Evolutionary conservation across 257 asterid species (phyloP), one percentile per base, ranked within the genome.

Genomic region (Thymus quinquecostatus): DNA sequence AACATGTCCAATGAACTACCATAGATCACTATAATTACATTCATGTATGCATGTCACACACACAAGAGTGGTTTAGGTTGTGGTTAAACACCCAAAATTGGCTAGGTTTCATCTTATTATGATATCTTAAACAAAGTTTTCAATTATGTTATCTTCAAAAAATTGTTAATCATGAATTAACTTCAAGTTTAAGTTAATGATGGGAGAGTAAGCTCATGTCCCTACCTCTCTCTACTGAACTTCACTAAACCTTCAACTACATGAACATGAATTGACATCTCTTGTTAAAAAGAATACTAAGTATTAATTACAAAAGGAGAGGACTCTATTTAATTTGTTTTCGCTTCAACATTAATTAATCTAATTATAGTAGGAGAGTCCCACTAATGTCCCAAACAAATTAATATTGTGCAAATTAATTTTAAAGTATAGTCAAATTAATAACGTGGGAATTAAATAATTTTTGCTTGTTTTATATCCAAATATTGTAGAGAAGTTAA

Each of bases 131-230:
- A 75, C 69, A 66, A 71, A 61, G 68, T 45, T 62, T 21, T 55
- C 32, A 71, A 75, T 80, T 60, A 75, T 79, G 76, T 60, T 80
- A 71, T 47, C 78, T 61, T 80, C 28, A 75, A 27, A 71, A 75
- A 51, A 60, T 14, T 53, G 41, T 75, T 75, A 79, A 79, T 71
- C 72, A 80, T 80, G 36, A 76, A 75, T 63, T 38, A 80, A 76
- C 81, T 80, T 75, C 76, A 68, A 64, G 50, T 71, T 80, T 53
- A 80, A 80, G 84, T 72, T 76, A 80, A 80, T 75, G 73, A 80
- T 80, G 69, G 49, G 4, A 44, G 9, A 5, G 30, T 10, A 32
- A 5, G 51, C 33, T 12, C 10, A 21, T 65, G 83, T 66, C 71
- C 78, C 77, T 47, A 70, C 77, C 75, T 64, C 70, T 66, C 75